Evolutionary conservation across 176 grass and related monocot genomes (phyloP), one percentile per base, ranked within the genome.

Genomic region (Canna indica): DNA sequence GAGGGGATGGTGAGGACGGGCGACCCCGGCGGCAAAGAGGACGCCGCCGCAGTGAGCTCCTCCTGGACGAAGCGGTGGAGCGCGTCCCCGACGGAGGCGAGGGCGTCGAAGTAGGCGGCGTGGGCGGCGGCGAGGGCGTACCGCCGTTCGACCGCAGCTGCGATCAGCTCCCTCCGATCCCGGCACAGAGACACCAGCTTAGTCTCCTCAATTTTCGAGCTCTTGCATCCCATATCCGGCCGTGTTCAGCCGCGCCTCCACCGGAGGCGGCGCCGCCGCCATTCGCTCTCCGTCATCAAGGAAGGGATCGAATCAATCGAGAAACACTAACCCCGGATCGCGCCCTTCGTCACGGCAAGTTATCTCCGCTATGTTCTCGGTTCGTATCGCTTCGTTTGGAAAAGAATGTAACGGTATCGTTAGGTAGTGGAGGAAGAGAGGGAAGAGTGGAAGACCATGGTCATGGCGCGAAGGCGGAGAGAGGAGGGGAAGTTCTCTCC

Each of bases 1-100:
- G 93, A 96, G 0, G 93, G 90, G 47, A 99, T 80, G 47, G 80
- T 93, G 70, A 99, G 85, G 38, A 90, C 76, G 14, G 87, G 87
- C 47, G 94, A 93, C 18, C 78, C 76, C 7, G 75, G 71, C 12
- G 52, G 4, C 25, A 36, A 75, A 28, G 56, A 38, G 4, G 83
- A 46, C 9, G 83, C 38, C 7, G 73, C 79, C 6, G 79, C 80
- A 31, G 67, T 48, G 35, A 99, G 82, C 78, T 84, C 90, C 58
- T 76, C 65, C 11, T 56, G 82, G 5, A 76, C 87, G 84, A 99
- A 99, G 29, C 86, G 69, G 18, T 67, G 77, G 6, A 99, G 80
- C 47, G 85, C 91, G 29, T 85, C 85, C 7, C 88, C 91, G 52
- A 81, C 83, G 75, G 90, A 85, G 45, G 78, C 71, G 34, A 96